These are phyloP conservation scores for Talinum fruticosum DNA, from an alignment of 148 eudicot genomes.

Conservation along the genomic window DNA sequence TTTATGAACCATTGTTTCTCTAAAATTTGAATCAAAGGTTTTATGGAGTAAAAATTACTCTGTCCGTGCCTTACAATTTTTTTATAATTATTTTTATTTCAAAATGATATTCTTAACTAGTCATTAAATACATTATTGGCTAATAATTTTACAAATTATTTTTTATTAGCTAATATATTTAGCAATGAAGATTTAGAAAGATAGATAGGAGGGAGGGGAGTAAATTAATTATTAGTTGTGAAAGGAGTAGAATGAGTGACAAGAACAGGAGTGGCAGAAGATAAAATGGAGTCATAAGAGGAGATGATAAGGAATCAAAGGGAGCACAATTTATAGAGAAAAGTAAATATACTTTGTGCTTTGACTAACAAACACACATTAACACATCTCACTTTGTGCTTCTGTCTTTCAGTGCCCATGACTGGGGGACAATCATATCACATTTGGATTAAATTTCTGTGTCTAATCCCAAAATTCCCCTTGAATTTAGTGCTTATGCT, in stretches of 20 bases:
- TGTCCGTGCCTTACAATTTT: too few species aligned
- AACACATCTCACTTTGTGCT: not conserved
- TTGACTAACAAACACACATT: conserved; percentile 15
- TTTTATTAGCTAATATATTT: too few species aligned
- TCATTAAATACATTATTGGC: too few species aligned
- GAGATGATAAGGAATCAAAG: not conserved
- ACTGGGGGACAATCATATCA: conserved; percentile 19
- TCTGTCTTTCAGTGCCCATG: conserved; percentile 13
- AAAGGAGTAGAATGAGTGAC: conserved; percentile 13
- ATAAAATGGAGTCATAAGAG: conserved; percentile 4
- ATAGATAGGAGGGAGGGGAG: too few species aligned
- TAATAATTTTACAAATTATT: too few species aligned
- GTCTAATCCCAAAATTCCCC: conserved; percentile 12
- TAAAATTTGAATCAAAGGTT: too few species aligned
- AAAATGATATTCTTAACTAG: too few species aligned
- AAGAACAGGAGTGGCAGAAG: not conserved
- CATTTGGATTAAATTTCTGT: not conserved
- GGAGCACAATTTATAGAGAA: conserved; percentile 7
- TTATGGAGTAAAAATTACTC: too few species aligned
- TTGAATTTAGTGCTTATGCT: conserved; percentile 5
- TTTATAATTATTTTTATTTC: too few species aligned
- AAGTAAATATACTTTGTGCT: conserved; percentile 13
- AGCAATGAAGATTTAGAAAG: too few species aligned
- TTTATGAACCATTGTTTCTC: too few species aligned
- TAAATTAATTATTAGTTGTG: too few species aligned